Percentiles rank a stretch among this genome's conserved stretches.
Conservation (phyloP, 768 basidiomycete species). For the Serendipita sp. region DNA sequence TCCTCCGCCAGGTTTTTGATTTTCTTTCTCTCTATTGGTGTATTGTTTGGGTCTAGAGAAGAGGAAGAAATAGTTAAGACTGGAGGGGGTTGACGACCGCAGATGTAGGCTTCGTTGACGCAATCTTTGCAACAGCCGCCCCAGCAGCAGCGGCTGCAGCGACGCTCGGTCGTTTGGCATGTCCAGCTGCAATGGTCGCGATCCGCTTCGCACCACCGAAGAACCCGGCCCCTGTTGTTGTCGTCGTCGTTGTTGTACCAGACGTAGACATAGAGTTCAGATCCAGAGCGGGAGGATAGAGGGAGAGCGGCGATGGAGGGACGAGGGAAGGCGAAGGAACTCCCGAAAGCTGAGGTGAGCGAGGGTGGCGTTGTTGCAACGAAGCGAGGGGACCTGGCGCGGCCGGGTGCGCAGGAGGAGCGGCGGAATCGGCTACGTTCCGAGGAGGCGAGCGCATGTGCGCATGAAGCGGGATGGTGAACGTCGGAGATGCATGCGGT, state of each 20-base stretch:
- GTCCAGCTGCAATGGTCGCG: neutral
- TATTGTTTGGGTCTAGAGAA: neutral
- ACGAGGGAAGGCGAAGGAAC: neutral
- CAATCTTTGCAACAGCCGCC: no score
- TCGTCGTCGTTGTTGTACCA: neutral
- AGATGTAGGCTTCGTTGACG: neutral
- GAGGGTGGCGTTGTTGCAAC: neutral
- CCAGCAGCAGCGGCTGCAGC: neutral
- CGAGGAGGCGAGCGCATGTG: neutral
- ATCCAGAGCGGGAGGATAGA: neutral
- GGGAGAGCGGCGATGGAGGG: slow-evolving; percentile 3
- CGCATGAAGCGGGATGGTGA: neutral
- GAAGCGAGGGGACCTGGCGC: neutral
- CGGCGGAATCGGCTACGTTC: neutral
- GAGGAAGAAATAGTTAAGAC: neutral
- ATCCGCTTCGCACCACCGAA: neutral
- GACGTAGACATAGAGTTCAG: neutral
- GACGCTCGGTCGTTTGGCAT: neutral
- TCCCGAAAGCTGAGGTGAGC: neutral
- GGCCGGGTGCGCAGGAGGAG: neutral
- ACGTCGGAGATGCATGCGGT: slow-evolving; percentile 1
- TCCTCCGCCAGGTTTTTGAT: neutral
- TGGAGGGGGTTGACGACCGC: neutral
- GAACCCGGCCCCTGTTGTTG: neutral
- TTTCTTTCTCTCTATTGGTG: neutral